A percentile compares a stretch with the other conserved stretches of the same genome.
Evolutionary conservation across 2,329 filamentous ascomycete genomes (phyloP).

Genomic region (Sclerotinia nivalis): DNA sequence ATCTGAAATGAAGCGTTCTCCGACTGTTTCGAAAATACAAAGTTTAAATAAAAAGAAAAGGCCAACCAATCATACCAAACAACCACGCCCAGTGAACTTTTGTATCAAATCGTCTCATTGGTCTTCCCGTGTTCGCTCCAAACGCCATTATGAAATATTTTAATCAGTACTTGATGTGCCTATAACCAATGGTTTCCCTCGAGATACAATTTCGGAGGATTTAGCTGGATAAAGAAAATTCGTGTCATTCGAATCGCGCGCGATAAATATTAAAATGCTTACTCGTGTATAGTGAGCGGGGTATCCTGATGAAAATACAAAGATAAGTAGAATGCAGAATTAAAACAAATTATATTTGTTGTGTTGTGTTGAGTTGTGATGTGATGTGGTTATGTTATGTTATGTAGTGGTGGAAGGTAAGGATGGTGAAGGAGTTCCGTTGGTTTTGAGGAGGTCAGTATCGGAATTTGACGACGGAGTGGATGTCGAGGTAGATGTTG

Average conservation of each 20-base stretch:
- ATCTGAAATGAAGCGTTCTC: background rate
- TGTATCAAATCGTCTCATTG: background rate
- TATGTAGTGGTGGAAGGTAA: constrained; percentile 9
- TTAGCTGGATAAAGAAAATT: constrained; percentile 1
- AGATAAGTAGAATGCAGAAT: background rate
- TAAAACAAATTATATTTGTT: background rate
- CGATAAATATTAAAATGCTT: constrained; percentile 22
- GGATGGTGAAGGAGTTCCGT: constrained; percentile 2
- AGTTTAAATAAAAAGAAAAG: background rate
- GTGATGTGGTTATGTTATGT: background rate
- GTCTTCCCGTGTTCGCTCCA: background rate
- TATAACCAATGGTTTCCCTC: background rate
- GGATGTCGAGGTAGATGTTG: background rate
- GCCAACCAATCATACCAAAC: background rate
- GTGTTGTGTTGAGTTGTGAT: background rate
- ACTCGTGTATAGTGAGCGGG: constrained; percentile 21
- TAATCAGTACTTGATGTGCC: background rate
- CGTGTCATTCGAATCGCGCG: constrained; percentile 10
- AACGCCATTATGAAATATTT: constrained; percentile 15
- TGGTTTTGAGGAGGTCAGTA: constrained; percentile 1
- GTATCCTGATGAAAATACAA: constrained; percentile 20
- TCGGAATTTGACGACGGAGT: background rate
- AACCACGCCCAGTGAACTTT: background rate
- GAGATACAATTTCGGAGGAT: background rate
- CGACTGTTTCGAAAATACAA: constrained; percentile 11